Conservation (phyloP, 2,329 filamentous ascomycete species). For the Cryphonectria radicalis region DNA sequence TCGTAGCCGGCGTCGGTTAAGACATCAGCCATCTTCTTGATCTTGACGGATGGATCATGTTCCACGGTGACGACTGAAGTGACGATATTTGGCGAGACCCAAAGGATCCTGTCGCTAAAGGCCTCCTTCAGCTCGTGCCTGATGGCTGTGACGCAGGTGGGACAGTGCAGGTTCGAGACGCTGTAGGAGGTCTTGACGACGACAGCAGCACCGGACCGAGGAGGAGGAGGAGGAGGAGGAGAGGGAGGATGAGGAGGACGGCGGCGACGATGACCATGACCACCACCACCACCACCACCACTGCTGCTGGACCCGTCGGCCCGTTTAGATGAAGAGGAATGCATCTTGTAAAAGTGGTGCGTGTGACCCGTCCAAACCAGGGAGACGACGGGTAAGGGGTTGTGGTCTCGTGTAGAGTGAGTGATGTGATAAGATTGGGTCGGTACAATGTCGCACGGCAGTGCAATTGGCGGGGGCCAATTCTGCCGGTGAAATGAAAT, state of each 20-base stretch:
- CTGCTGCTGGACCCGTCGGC: constrained; percentile 3
- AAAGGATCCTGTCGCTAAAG: constrained; percentile 52
- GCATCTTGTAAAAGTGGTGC: constrained; percentile 30
- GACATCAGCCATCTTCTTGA: constrained; percentile 47
- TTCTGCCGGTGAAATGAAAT: constrained; percentile 3
- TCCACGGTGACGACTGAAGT: constrained; percentile 69
- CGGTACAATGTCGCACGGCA: constrained; percentile 19
- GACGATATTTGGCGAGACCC: constrained; percentile 72
- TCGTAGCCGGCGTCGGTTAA: constrained; percentile 64
- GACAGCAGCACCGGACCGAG: constrained; percentile 33
- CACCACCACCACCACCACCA: background rate
- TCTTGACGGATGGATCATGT: constrained; percentile 54
- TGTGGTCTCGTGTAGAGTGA: constrained; percentile 14
- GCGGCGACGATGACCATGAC: too few species aligned
- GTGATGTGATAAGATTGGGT: background rate
- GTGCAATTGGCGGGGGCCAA: constrained; percentile 11
- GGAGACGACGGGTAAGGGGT: constrained; percentile 25
- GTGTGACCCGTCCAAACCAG: background rate
- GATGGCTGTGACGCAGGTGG: constrained; percentile 72
- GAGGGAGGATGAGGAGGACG: background rate
- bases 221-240: constrained; percentile 10
- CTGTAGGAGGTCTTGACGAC: constrained; percentile 63
- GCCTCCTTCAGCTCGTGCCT: constrained; percentile 57
- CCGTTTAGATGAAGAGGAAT: constrained; percentile 35
- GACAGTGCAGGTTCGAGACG: constrained; percentile 77